phyloP scores from a whole-genome alignment of 1,284 basidiomycete genomes.

The Malassezia japonica region DNA sequence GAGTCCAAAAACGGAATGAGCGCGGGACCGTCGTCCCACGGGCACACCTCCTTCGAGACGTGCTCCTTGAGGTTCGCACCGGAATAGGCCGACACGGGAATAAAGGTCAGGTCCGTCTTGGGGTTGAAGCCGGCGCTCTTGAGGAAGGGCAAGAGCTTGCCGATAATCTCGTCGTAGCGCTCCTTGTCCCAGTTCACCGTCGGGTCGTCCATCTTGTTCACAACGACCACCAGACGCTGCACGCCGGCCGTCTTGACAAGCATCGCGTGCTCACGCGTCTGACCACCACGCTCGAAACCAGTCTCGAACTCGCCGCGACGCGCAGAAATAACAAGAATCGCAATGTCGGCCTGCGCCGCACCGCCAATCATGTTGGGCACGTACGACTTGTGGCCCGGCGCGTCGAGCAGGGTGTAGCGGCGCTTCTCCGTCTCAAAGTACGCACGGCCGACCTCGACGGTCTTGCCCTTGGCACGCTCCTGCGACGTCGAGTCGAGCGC shows the following conservation, averaged over 20 bases:
- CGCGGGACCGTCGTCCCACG: constrained; percentile 41
- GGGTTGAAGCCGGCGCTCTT: constrained; percentile 42
- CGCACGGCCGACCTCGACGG: constrained; percentile 46
- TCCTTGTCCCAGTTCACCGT: constrained; percentile 44
- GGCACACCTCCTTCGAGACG: constrained; percentile 31
- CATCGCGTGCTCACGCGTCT: constrained; percentile 48
- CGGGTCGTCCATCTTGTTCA: constrained; percentile 49
- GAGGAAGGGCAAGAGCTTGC: constrained; percentile 45
- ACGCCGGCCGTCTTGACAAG: constrained; percentile 48
- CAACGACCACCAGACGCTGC: constrained; percentile 44
- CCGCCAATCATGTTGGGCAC: constrained; percentile 48
- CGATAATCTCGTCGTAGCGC: constrained; percentile 43
- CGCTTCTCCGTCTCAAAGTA: constrained; percentile 48
- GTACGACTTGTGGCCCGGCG: constrained; percentile 47
- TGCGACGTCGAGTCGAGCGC: constrained; percentile 46
- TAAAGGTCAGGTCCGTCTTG: constrained; percentile 45
- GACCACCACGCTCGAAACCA: constrained; percentile 45
- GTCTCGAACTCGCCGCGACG: constrained; percentile 47
- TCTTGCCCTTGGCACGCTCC: constrained; percentile 48
- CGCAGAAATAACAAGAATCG: constrained; percentile 46
- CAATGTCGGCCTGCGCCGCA: constrained; percentile 46
- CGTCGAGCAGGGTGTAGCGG: constrained; percentile 46
- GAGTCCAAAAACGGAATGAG: constrained; percentile 40
- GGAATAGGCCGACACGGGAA: constrained; percentile 44
- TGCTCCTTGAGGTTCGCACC: constrained; percentile 47